These are phyloP conservation scores for Trebouxia sp. DNA, from an alignment of 139 green algal species.

Conservation along the genomic window DNA sequence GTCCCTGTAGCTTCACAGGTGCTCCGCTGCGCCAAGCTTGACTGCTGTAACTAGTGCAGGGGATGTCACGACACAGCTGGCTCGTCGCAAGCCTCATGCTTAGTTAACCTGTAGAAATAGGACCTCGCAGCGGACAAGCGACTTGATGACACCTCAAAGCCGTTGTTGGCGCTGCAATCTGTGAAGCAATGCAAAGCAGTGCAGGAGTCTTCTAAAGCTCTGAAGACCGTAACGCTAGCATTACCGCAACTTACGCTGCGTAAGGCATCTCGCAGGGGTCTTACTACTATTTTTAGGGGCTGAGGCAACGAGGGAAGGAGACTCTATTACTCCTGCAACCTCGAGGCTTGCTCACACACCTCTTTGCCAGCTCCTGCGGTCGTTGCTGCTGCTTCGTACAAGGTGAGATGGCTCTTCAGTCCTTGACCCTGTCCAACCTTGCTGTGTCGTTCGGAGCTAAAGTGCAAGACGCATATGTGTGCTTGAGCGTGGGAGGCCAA, in stretches of 20 bases:
- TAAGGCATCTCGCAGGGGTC: background rate
- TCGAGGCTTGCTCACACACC: background rate
- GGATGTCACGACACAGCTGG: background rate
- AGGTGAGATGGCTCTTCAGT: slow-evolving; percentile 25
- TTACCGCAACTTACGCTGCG: background rate
- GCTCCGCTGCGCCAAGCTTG: too few relatives aligned
- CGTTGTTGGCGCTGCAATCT: too few relatives aligned
- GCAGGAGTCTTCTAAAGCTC: too few relatives aligned
- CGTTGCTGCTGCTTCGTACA: slow-evolving; percentile 17
- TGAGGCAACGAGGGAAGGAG: background rate
- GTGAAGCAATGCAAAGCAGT: too few relatives aligned
- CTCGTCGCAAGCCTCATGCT: background rate
- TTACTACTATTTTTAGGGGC: background rate
- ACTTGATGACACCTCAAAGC: background rate
- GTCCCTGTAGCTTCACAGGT: too few relatives aligned
- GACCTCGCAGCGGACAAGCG: too few relatives aligned
- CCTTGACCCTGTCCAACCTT: slow-evolving; percentile 13
- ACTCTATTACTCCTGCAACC: background rate
- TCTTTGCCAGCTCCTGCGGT: background rate
- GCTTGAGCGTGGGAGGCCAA: background rate
- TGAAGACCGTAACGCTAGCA: background rate
- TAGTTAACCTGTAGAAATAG: too few relatives aligned
- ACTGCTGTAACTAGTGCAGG: background rate
- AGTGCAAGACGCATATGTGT: slow-evolving; percentile 24
- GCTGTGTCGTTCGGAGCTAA: slow-evolving; percentile 18